These are phyloP conservation scores for Aegilops sharonensis DNA, from an alignment of 176 grass and related monocot species.

Conservation along the genomic window DNA sequence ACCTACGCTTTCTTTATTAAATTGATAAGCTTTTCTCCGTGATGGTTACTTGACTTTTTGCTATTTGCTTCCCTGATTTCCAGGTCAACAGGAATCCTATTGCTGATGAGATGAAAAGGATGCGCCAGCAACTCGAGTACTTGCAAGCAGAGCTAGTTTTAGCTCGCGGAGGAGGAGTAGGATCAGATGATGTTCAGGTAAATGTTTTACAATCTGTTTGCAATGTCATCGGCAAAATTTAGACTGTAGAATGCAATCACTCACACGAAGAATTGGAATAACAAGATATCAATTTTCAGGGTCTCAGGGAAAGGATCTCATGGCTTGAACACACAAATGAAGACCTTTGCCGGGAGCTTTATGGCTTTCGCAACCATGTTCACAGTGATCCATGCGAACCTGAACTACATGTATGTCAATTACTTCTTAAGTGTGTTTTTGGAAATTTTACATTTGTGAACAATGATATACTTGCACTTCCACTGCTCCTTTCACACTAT, in stretches of 20 bases:
- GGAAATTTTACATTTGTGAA: slow-evolving; percentile 24
- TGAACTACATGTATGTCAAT: slow-evolving; percentile 66
- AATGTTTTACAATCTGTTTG: slow-evolving; percentile 1
- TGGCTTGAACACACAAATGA: slow-evolving; percentile 95
- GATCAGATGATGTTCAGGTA: slow-evolving; percentile 90
- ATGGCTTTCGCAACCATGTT: slow-evolving; percentile 46
- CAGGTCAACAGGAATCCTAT: slow-evolving; percentile 99
- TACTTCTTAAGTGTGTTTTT: slow-evolving; percentile 26
- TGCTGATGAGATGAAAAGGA: slow-evolving; percentile 98
- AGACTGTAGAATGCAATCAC: neutral
- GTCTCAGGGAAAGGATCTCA: slow-evolving; percentile 85
- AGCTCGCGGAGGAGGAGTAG: slow-evolving; percentile 65
- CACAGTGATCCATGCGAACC: slow-evolving; percentile 55
- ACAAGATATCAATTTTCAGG: slow-evolving; percentile 53
- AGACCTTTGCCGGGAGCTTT: slow-evolving; percentile 82
- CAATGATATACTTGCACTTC: neutral
- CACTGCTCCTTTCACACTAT: slow-evolving; percentile 9
- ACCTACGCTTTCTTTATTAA: neutral
- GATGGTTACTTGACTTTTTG: neutral
- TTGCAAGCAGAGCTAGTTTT: slow-evolving; percentile 89
- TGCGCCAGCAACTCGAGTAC: slow-evolving; percentile 90
- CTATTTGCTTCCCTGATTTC: slow-evolving; percentile 24
- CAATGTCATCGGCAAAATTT: neutral
- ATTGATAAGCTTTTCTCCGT: slow-evolving; percentile 7
- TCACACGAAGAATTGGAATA: slow-evolving; percentile 25